Evolutionary conservation across 1,139 yeast species (phyloP), one percentile per base, ranked within the genome.

Genomic region (Candida gigantensis): DNA sequence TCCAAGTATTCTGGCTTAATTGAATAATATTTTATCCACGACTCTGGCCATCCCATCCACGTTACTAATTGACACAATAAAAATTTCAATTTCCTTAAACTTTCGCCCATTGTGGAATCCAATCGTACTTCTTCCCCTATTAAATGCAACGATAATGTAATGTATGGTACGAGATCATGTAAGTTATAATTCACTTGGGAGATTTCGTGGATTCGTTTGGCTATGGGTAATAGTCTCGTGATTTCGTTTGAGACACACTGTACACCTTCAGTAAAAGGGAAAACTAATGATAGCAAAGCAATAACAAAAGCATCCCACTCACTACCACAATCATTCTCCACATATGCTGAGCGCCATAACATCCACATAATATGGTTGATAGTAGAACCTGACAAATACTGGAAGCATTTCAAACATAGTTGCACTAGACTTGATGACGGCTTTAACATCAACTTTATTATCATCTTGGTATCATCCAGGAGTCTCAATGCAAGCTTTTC

Each of bases 41-140:
- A 42, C 0, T 68, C 74, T 3, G 82, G 76, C 96, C 96, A 88
- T 2, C 84, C 81, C 76, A 84, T 77, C 81, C 88, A 77, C 8
- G 62, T 45, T 0, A 83, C 73, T 5, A 85, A 49, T 45, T 82
- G 86, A 0, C 81, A 66, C n/a, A 90, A 57, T 8, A 89, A 53
- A 1, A 62, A 30, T 0, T 83, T 80, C 11, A 89, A 50, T 26
- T 59, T 57, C 4, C 60, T 48, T 12, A 72, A 61, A 12, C 34
- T 16, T 14, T 65, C 60, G 0, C 49, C 43, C 2, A 53, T 44
- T 24, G 81, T 62, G 2, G 78, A 60, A 48, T 84, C 80, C 25
- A 92, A 63, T 39, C 75, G 70, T 30, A 73, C 60, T 44, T 90
- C 97, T 56, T 92, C 97, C 41, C 90, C 64, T 3, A 88, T 61